Percentiles rank a stretch among this genome's conserved stretches.
These are phyloP conservation scores for Paraleonurus japonicus DNA, from an alignment of 257 asterid species.

Conservation along the genomic window DNA sequence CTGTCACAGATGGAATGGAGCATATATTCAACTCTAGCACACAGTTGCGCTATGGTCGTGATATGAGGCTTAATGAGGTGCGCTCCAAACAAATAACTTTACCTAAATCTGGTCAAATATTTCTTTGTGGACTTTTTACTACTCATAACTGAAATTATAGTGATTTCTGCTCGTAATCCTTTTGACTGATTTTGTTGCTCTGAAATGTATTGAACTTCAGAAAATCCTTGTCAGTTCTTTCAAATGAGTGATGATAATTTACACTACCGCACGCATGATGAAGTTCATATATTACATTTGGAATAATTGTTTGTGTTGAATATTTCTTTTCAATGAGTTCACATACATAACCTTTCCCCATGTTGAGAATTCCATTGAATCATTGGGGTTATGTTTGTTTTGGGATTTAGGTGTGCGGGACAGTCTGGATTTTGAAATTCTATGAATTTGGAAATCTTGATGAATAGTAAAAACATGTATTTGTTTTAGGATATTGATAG, in stretches of 20 bases:
- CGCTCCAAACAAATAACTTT: conserved; percentile 19
- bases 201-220: neutral
- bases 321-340: neutral
- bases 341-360: neutral
- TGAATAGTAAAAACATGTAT: no score
- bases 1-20: conserved; percentile 88
- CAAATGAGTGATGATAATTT: conserved; percentile 2
- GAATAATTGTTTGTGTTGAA: conserved; percentile 5
- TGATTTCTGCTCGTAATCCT: conserved; percentile 13
- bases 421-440: no score
- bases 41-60: conserved; percentile 90
- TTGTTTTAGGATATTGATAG: no score
- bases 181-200: conserved; percentile 4
- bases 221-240: conserved; percentile 20
- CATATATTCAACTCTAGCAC: conserved; percentile 86
- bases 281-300: conserved; percentile 13
- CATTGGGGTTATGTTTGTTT: no score
- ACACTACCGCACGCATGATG: neutral
- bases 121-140: neutral
- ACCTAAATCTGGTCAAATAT: neutral
- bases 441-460: no score
- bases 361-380: neutral
- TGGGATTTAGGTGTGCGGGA: no score
- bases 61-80: conserved; percentile 97
- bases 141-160: conserved; percentile 3